These are phyloP conservation scores for Vanilla planifolia DNA, from an alignment of 106 monocot species.

Conservation along the genomic window DNA sequence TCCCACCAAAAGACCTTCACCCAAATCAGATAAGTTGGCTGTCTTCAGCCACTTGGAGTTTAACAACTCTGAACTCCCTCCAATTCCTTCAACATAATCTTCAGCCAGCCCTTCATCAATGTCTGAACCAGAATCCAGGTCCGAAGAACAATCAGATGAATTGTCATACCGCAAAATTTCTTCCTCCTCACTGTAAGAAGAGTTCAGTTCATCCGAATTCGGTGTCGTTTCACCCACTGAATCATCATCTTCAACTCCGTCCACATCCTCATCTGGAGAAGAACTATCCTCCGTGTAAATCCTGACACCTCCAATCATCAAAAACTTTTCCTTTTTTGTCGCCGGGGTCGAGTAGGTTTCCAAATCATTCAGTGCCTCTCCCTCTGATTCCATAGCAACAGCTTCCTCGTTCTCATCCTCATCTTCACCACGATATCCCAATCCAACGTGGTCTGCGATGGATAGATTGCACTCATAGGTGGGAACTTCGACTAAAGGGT, in stretches of 20 bases:
- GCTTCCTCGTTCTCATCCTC: slow-evolving; percentile 16
- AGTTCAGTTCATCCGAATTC: slow-evolving; percentile 17
- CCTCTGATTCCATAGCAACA: background rate
- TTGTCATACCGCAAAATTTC: slow-evolving; percentile 17
- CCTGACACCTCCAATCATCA: slow-evolving; percentile 76
- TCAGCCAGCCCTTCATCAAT: slow-evolving; percentile 65
- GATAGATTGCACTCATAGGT: slow-evolving; percentile 35
- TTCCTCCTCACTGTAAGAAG: slow-evolving; percentile 9
- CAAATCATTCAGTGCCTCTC: slow-evolving; percentile 8
- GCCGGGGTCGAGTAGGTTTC: slow-evolving; percentile 12
- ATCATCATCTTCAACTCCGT: slow-evolving; percentile 14
- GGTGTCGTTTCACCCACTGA: slow-evolving; percentile 4
- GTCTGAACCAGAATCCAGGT: slow-evolving; percentile 35
- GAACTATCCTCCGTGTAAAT: slow-evolving; percentile 82
- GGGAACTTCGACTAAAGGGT: slow-evolving; percentile 11
- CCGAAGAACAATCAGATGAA: slow-evolving; percentile 12
- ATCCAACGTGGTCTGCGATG: slow-evolving; percentile 21
- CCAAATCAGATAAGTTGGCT: slow-evolving; percentile 22
- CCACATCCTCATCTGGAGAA: slow-evolving; percentile 54
- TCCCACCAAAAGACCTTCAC: slow-evolving; percentile 19
- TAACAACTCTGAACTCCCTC: slow-evolving; percentile 50
- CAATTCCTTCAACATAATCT: slow-evolving; percentile 84
- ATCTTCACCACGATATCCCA: slow-evolving; percentile 39
- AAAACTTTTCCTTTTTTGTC: slow-evolving; percentile 35
- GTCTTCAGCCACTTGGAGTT: slow-evolving; percentile 29